Conservation (phyloP, 2,329 filamentous ascomycete genomes). For the Aurifilum marmelostoma region DNA sequence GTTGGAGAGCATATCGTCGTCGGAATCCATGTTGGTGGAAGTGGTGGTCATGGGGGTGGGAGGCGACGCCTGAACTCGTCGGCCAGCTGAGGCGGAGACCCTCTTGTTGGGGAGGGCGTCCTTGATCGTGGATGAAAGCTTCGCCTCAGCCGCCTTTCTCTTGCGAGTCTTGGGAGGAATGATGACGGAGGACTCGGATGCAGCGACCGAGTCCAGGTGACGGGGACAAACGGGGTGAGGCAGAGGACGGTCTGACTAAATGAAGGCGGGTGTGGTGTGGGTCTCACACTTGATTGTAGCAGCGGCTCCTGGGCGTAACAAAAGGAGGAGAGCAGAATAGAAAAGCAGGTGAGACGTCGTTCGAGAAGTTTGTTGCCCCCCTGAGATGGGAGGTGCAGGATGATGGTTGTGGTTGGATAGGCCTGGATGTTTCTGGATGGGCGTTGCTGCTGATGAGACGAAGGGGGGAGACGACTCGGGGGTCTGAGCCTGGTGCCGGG, state of each 20-base stretch:
- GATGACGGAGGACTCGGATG: constrained; percentile 41
- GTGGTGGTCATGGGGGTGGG: constrained; percentile 60
- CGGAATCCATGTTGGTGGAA: constrained; percentile 81
- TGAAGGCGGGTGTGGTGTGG: background rate
- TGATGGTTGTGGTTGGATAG: constrained; percentile 6
- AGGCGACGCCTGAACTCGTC: constrained; percentile 49
- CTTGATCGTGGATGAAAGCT: constrained; percentile 52
- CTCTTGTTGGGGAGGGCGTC: constrained; percentile 55
- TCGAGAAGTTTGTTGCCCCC: background rate
- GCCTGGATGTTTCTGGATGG: background rate
- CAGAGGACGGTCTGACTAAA: constrained; percentile 10
- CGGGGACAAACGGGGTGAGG: constrained; percentile 1
- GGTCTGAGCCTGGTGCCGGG: background rate
- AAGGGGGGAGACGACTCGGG: constrained; percentile 1
- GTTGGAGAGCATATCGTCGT: constrained; percentile 90
- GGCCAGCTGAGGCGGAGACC: constrained; percentile 56
- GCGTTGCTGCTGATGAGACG: constrained; percentile 12
- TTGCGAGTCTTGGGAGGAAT: constrained; percentile 65
- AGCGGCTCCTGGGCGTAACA: background rate
- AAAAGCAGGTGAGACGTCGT: background rate
- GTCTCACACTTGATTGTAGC: background rate
- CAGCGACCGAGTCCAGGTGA: constrained; percentile 26
- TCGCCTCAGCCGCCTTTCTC: constrained; percentile 69
- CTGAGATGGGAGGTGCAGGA: background rate
- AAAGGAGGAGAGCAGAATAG: background rate